Base-by-base conservation (phyloP, 148 eudicot genomes). In the Amaranthus palmeri region DNA sequence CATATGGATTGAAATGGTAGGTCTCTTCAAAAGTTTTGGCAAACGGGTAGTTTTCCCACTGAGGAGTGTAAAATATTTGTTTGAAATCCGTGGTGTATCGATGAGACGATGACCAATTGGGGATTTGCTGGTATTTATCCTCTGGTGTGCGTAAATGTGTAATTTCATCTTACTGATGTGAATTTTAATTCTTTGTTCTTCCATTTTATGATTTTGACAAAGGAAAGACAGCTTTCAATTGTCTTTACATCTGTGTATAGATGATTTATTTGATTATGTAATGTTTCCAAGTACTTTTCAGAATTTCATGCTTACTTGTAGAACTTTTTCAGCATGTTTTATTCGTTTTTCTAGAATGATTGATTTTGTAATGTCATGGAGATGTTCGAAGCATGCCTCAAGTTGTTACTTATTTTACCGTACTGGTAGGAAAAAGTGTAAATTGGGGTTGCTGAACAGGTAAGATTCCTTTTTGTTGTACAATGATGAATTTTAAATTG, bases 21-120 rank as follows among this genome's bases (percentile, higher is more conserved):
- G 67, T 79, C 12, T 69, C n/a, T 70, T 52, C 66, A 58, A 56
- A 65, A 69, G 44, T 53, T 74, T 79, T 57, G 70, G 58, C 67
- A 61, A 65, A 40, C 47, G 49, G 40, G 65, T 62, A 42, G 74
- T 69, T 59, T 40, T 12, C 66, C 15, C 66, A 15, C 46, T 56
- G 60, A 6, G 36, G 50, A 46, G 61, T 65, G 43, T 62, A 65
- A 46, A 48, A 65, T 65, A 47, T 25, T 25, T 25, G 36, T 25
- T 25, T 25, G 36, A 25, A 25, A 25, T 1, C 36, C 1, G 36
- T 25, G 36, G 36, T 25, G 36, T 25, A 25, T 25, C 36, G 36
- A 25, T 25, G 36, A 25, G 2, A 0, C 36, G 36, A 25, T 25
- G 36, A 25, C 36, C 36, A 25, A 25, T 74, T 69, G 65, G 54